These are phyloP conservation scores for Lentinula boryana DNA, from an alignment of 768 basidiomycete genomes.

Conservation along the genomic window DNA sequence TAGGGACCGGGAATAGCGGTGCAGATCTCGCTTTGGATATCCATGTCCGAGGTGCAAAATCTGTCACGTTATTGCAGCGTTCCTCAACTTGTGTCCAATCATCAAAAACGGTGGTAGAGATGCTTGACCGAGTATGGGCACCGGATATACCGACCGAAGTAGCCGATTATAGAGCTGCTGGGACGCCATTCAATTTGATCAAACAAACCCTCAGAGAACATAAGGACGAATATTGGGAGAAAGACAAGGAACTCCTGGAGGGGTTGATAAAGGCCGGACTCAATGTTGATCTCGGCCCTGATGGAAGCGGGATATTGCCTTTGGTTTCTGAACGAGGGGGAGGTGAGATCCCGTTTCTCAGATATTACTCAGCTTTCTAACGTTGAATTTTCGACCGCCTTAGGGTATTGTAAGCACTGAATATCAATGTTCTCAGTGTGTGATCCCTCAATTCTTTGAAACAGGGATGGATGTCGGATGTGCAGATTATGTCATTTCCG, in stretches of 20 bases:
- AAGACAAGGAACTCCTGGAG: slow-evolving; percentile 27
- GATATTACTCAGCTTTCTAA: not conserved
- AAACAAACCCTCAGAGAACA: slow-evolving; percentile 7
- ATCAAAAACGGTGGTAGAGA: not conserved
- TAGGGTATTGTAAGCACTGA: slow-evolving; percentile 10
- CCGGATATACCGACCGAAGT: slow-evolving; percentile 17
- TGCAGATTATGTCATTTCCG: slow-evolving; percentile 43
- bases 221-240: slow-evolving; percentile 10
- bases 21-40: slow-evolving; percentile 35
- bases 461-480: slow-evolving; percentile 42
- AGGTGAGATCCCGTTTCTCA: slow-evolving; percentile 17
- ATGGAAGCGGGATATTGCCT: slow-evolving; percentile 23
- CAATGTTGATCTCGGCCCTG: slow-evolving; percentile 26
- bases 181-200: slow-evolving; percentile 9
- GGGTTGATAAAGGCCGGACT: slow-evolving; percentile 29
- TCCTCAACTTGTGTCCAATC: slow-evolving; percentile 28
- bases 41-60: slow-evolving; percentile 20
- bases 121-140: slow-evolving; percentile 9
- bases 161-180: slow-evolving; percentile 14
- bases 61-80: slow-evolving; percentile 36
- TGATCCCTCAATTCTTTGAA: not conserved
- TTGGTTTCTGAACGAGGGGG: slow-evolving; percentile 24
- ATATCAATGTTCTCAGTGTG: not conserved
- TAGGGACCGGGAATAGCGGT: slow-evolving; percentile 33
- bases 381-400: not conserved